phyloP scores from a whole-genome alignment of 192 early-diverging fungal genomes.

The Jimgerdemannia lactiflua region DNA sequence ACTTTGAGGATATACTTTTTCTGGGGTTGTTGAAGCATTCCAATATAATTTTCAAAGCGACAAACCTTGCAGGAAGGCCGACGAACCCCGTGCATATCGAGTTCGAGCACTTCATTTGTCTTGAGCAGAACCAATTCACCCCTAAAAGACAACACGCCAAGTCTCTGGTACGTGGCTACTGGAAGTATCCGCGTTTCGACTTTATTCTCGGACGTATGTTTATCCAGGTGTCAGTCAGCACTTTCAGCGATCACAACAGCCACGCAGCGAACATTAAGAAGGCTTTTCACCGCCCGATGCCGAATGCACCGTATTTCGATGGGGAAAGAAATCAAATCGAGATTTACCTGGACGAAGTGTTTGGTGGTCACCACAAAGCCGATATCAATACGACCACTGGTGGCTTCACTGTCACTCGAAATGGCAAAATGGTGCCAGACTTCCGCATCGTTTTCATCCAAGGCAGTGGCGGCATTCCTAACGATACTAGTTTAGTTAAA shows the following conservation, averaged over 20 bases:
- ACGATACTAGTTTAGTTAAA: slow-evolving; percentile 8
- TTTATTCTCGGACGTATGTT: slow-evolving; percentile 27
- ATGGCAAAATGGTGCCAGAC: slow-evolving; percentile 11
- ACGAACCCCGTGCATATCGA: not conserved
- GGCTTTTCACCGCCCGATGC: slow-evolving; percentile 14
- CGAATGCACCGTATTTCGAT: not conserved
- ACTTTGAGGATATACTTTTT: not conserved
- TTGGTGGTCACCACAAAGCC: slow-evolving; percentile 22
- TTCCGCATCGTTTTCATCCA: slow-evolving; percentile 34
- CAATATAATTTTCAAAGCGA: slow-evolving; percentile 17
- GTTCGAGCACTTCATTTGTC: slow-evolving; percentile 5
- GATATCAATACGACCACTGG: slow-evolving; percentile 9
- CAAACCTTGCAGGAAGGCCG: slow-evolving; percentile 21
- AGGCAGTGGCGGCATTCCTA: slow-evolving; percentile 16
- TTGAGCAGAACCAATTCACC: no score
- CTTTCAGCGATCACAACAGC: slow-evolving; percentile 25
- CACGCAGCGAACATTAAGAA: slow-evolving; percentile 17
- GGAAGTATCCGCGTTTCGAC: slow-evolving; percentile 30
- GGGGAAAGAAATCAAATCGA: slow-evolving; percentile 24
- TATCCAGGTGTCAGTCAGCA: slow-evolving; percentile 26
- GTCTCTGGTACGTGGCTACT: slow-evolving; percentile 9
- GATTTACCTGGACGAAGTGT: slow-evolving; percentile 20
- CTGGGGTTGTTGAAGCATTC: not conserved
- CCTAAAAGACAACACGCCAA: no score
- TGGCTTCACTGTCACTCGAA: slow-evolving; percentile 23